Base-by-base conservation (phyloP, 2,329 filamentous ascomycete genomes). In the Xylariaceae sp. region DNA sequence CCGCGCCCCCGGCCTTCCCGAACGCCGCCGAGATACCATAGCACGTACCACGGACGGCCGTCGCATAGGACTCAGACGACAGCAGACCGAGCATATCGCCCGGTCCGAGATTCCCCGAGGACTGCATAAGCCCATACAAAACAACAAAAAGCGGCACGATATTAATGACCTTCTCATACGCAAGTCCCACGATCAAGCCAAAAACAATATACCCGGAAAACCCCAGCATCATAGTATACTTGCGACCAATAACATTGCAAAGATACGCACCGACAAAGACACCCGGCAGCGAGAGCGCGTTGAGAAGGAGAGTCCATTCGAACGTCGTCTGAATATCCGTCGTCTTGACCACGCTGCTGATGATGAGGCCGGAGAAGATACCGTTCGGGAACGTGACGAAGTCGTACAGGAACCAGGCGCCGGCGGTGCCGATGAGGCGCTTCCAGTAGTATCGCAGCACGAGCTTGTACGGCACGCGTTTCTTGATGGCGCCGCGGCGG, bases 331-430 rank as follows among this genome's bases (percentile, higher is more conserved):
- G 49, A 13, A 61, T 61, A 17, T 56, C 53, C 17, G 47, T 59
- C 2, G 56, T 56, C n/a, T 56, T 59, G 39, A 61, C 59, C 23
- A 61, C 53, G 30, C 53, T 59, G 23, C 56, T 56, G 50, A 61
- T 61, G 35, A 61, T 61, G 1, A 59, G 56, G 6, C 59, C 53
- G 4, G 59, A 61, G 13, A 61, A 59, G 37, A 59, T 59, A 2
- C 56, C 59, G 8, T 61, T 61, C 1, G 59, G 59, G 35, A 61
- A 59, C 7, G 56, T 59, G 44, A 61, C 56, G 23, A 61, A 61
- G 23, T 61, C 59, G 45, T 59, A 61, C n/a, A 61, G 52, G 44
- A 61, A 61, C 56, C 56, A 61, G 9, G 59, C 59, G n/a, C 56
- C 59, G 45, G 53, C 56, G 2, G 59, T 61, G 1, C 59, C 59